Conservation (phyloP, 2,329 filamentous ascomycete species). For the Iodosphaeria phyllophila region DNA sequence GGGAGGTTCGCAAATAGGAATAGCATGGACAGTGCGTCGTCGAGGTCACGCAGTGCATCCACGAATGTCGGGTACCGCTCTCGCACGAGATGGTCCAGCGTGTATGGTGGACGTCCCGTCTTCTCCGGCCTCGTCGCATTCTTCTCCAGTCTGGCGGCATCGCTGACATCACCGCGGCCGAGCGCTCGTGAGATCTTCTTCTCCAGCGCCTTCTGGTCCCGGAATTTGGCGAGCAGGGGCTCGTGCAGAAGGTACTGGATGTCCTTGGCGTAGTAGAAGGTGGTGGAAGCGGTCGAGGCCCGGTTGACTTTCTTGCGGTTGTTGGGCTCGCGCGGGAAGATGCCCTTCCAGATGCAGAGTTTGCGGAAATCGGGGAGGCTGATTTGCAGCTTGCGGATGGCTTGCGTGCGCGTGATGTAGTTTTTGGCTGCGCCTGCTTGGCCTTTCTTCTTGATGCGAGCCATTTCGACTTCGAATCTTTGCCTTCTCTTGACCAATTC, state of each 20-base stretch:
- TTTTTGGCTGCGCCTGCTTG: slow-evolving; percentile 88
- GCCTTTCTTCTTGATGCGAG: slow-evolving; percentile 79
- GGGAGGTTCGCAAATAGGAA: slow-evolving; percentile 96
- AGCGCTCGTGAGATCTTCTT: slow-evolving; percentile 95
- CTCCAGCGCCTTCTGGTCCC: slow-evolving; percentile 88
- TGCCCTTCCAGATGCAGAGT: slow-evolving; percentile 98
- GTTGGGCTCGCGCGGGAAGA: slow-evolving; percentile 91
- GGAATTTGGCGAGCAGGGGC: slow-evolving; percentile 82
- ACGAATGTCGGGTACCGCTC: slow-evolving; percentile 96
- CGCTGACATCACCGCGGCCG: slow-evolving; percentile 74
- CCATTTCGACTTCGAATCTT: slow-evolving; percentile 44
- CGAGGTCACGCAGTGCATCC: slow-evolving; percentile 82
- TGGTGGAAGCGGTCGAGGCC: slow-evolving; percentile 75
- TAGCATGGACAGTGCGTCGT: slow-evolving; percentile 91
- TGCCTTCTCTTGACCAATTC: too few species aligned
- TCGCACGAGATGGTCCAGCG: slow-evolving; percentile 90
- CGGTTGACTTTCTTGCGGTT: slow-evolving; percentile 96
- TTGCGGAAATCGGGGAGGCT: slow-evolving; percentile 93
- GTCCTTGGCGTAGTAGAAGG: slow-evolving; percentile 84
- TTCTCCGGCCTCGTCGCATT: slow-evolving; percentile 81
- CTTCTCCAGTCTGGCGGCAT: slow-evolving; percentile 70
- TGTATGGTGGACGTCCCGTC: slow-evolving; percentile 76
- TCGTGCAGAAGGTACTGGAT: slow-evolving; percentile 98
- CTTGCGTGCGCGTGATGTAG: slow-evolving; percentile 93
- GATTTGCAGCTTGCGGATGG: slow-evolving; percentile 93